A percentile compares a stretch with the other conserved stretches of the same genome.
These are phyloP conservation scores for Phytopythium sindhum DNA, from an alignment of 352 stramenopile species.

Conservation along the genomic window DNA sequence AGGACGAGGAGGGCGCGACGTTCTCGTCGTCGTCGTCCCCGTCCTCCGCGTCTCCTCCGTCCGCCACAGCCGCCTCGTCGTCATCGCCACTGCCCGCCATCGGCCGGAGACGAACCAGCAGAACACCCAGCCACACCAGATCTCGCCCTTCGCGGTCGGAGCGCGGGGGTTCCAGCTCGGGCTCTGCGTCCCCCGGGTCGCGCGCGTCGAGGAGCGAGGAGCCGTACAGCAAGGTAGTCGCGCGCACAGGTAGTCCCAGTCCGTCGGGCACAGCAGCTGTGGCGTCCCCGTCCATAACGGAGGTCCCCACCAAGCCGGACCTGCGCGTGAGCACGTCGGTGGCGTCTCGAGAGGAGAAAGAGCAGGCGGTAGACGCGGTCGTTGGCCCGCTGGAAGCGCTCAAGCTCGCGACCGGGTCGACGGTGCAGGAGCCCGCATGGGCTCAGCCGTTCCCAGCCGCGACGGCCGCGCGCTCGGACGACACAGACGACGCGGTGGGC, in stretches of 20 bases:
- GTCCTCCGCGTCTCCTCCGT: not conserved
- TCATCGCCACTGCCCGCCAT: constrained; percentile 1
- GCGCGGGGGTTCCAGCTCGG: not conserved
- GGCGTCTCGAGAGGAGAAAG: constrained; percentile 17
- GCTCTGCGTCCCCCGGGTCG: constrained; percentile 3
- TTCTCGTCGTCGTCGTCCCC: constrained; percentile 1
- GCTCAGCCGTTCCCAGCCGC: constrained; percentile 64
- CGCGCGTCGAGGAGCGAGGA: constrained; percentile 11
- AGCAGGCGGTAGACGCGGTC: constrained; percentile 23
- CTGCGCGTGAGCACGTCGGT: constrained; percentile 51
- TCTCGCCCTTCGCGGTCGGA: not conserved
- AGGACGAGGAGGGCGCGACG: constrained; percentile 10
- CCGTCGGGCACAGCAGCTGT: constrained; percentile 2
- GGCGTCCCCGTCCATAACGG: not conserved
- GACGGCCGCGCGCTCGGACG: constrained; percentile 34
- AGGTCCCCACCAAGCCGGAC: constrained; percentile 27
- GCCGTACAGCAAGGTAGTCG: constrained; percentile 55
- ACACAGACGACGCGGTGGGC: constrained; percentile 14
- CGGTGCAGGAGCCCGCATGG: constrained; percentile 58
- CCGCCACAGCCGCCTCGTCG: not conserved
- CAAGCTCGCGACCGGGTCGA: constrained; percentile 64
- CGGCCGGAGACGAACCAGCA: constrained; percentile 1
- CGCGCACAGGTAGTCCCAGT: constrained; percentile 17
- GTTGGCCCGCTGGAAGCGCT: constrained; percentile 66
- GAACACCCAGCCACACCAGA: not conserved